Conservation (phyloP, 1,284 basidiomycete genomes). For the Vanrija sp. region DNA sequence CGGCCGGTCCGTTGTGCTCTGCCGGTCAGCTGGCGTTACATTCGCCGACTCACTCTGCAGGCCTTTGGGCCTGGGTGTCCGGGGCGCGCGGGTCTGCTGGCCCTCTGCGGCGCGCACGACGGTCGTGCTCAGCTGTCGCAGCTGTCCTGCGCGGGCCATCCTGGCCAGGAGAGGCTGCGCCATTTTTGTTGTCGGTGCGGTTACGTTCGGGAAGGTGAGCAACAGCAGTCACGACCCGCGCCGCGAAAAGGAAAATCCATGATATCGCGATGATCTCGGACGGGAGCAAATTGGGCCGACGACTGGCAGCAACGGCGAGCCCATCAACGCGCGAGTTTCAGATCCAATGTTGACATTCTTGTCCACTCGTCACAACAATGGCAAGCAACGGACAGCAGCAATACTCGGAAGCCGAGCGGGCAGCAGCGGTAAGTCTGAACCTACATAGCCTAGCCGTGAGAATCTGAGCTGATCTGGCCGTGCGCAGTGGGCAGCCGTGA, state of each 20-base stretch:
- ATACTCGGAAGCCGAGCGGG: constrained; percentile 31
- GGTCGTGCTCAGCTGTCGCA: no score
- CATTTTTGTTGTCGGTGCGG: no score
- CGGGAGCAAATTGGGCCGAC: constrained; percentile 3
- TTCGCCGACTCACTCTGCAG: no score
- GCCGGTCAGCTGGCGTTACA: no score
- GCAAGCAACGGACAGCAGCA: not conserved
- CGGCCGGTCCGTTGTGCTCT: not conserved
- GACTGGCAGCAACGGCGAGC: not conserved
- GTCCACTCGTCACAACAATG: not conserved
- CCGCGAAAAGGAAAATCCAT: constrained; percentile 2
- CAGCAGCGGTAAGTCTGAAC: constrained; percentile 35
- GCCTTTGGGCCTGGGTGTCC: no score
- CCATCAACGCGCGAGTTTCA: not conserved
- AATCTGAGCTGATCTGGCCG: not conserved
- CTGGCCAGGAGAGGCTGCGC: no score
- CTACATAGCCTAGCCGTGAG: not conserved
- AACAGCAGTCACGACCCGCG: no score
- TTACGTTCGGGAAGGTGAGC: no score
- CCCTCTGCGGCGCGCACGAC: no score
- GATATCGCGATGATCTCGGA: not conserved
- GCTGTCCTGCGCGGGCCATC: no score
- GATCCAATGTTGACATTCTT: not conserved
- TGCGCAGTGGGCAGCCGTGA: constrained; percentile 39
- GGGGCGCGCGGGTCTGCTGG: no score